Conservation (phyloP, 2,329 filamentous ascomycete genomes). For the Ceratocystis eucalypticola region DNA sequence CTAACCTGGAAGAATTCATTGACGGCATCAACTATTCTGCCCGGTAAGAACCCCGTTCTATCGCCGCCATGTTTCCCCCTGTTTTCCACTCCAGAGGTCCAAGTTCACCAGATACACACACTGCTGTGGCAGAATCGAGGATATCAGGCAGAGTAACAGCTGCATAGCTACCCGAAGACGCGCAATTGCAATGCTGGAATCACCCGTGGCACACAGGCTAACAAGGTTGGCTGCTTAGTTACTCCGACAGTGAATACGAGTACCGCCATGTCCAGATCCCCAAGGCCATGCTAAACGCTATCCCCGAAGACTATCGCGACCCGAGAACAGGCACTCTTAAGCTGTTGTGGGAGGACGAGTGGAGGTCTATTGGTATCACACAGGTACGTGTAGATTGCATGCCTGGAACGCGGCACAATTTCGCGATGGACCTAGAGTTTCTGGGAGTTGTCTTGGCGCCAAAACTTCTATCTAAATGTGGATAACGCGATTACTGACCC, state of each 20-base stretch:
- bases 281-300: constrained; percentile 95
- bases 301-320: constrained; percentile 91
- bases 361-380: constrained; percentile 92
- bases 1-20: constrained; percentile 77
- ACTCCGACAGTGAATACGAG: constrained; percentile 84
- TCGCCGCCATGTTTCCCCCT: background rate
- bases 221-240: constrained; percentile 40
- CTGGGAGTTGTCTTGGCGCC: background rate
- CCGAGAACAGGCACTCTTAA: constrained; percentile 81
- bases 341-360: constrained; percentile 95
- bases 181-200: background rate
- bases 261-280: constrained; percentile 96
- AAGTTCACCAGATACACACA: background rate
- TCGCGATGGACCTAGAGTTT: too few species aligned
- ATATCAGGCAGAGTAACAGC: too few species aligned
- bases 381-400: constrained; percentile 48
- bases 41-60: constrained; percentile 43
- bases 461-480: background rate
- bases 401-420: too few species aligned
- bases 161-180: background rate
- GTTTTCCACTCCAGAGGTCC: background rate
- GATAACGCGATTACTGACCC: background rate
- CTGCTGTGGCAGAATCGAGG: background rate
- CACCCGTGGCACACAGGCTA: background rate
- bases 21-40: constrained; percentile 93